Conservation (phyloP, 164 flowering plant genomes). For the Sextonia rubra region DNA sequence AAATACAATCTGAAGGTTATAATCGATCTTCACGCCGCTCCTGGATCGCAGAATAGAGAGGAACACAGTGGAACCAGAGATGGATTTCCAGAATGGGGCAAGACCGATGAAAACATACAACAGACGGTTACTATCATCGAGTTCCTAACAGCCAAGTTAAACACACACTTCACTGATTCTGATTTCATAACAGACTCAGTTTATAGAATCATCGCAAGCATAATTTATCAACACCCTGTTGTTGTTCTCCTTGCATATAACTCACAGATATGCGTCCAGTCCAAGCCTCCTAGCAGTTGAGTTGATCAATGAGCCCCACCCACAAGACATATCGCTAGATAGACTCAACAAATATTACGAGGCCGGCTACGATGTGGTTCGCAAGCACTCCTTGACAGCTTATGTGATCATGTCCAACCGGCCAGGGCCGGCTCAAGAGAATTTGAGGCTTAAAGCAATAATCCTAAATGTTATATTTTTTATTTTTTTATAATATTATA, state of each 20-base stretch:
- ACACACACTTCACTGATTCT: not conserved
- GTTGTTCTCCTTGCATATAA: too few species aligned
- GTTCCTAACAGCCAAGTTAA: slow-evolving; percentile 56
- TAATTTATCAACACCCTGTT: too few species aligned
- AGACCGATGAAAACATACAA: slow-evolving; percentile 44
- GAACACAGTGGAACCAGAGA: slow-evolving; percentile 68
- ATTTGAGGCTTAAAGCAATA: too few species aligned
- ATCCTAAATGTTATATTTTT: too few species aligned
- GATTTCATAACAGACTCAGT: not conserved
- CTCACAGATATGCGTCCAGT: slow-evolving; percentile 39
- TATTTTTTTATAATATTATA: too few species aligned
- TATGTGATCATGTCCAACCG: slow-evolving; percentile 52
- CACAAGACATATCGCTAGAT: slow-evolving; percentile 46
- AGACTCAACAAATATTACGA: slow-evolving; percentile 47
- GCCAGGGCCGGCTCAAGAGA: slow-evolving; percentile 20
- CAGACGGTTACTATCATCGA: slow-evolving; percentile 60
- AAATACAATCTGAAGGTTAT: slow-evolving; percentile 38
- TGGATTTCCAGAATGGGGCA: slow-evolving; percentile 59
- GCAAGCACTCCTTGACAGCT: slow-evolving; percentile 44
- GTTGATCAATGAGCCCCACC: slow-evolving; percentile 62
- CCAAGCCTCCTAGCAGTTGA: slow-evolving; percentile 63
- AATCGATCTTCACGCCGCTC: slow-evolving; percentile 72
- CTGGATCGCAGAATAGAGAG: slow-evolving; percentile 59
- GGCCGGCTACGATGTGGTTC: slow-evolving; percentile 54
- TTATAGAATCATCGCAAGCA: too few species aligned